Conservation (phyloP, 805 yeast genomes). For the Limtongozyma cylindracea region DNA sequence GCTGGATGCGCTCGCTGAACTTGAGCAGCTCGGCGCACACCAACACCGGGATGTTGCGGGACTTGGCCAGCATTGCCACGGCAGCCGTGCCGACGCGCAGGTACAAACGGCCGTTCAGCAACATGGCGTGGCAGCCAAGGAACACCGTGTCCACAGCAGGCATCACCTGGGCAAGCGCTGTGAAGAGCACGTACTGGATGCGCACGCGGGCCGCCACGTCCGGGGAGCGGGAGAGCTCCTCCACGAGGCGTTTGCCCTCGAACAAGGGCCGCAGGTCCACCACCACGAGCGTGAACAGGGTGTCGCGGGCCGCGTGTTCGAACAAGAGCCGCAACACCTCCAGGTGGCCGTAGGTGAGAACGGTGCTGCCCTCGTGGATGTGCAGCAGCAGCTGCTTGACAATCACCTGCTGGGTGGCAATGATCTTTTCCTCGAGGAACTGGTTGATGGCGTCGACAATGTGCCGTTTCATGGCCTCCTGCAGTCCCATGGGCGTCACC, state of each 20-base stretch:
- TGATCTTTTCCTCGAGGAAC: constrained; percentile 67
- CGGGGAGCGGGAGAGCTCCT: constrained; percentile 23
- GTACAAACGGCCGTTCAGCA: constrained; percentile 80
- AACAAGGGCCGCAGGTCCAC: constrained; percentile 88
- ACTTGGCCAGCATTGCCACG: constrained; percentile 75
- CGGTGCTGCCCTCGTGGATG: constrained; percentile 49
- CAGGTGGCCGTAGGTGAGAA: constrained; percentile 75
- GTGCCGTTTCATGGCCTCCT: too few species aligned
- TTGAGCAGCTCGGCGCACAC: constrained; percentile 91
- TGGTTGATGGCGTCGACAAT: constrained; percentile 59
- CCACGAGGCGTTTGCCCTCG: constrained; percentile 69
- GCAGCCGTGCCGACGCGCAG: constrained; percentile 90
- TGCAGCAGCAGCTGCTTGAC: constrained; percentile 59
- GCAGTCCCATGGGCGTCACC: constrained; percentile 44
- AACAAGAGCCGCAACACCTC: constrained; percentile 59
- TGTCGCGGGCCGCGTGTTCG: constrained; percentile 38
- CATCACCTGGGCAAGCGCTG: constrained; percentile 48
- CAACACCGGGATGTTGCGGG: constrained; percentile 76
- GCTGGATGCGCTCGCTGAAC: constrained; percentile 84
- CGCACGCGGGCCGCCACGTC: neutral
- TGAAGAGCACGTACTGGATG: constrained; percentile 57
- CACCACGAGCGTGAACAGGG: constrained; percentile 52
- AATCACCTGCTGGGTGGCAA: constrained; percentile 61
- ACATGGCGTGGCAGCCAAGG: constrained; percentile 91
- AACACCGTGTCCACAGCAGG: constrained; percentile 79